A percentile compares a stretch with the other conserved stretches of the same genome.
These are phyloP conservation scores for Trichoderma parareesei DNA, from an alignment of 495 filamentous ascomycete species.

Conservation along the genomic window DNA sequence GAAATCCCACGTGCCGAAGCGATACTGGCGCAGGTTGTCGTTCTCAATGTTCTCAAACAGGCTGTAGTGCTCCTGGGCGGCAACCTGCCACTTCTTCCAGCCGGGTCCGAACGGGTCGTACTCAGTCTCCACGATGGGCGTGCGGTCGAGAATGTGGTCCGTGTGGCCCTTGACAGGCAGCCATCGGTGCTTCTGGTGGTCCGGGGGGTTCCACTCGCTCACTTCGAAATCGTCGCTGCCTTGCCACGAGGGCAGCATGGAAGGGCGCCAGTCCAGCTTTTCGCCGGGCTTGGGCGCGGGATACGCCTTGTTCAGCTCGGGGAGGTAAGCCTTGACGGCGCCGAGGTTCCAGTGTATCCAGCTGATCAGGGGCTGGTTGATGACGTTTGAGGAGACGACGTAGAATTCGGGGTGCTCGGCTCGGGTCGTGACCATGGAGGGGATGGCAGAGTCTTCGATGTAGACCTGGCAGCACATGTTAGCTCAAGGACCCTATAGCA, in stretches of 20 bases:
- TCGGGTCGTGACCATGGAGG: slow-evolving; percentile 37
- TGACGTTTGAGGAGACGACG: slow-evolving; percentile 39
- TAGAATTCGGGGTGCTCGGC: slow-evolving; percentile 31
- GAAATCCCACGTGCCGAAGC: slow-evolving; percentile 38
- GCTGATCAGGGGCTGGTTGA: slow-evolving; percentile 30
- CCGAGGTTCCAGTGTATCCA: slow-evolving; percentile 34
- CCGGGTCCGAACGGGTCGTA: neutral
- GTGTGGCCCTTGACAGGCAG: slow-evolving; percentile 21
- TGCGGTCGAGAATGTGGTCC: slow-evolving; percentile 18
- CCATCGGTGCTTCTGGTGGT: slow-evolving; percentile 30
- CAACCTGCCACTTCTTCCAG: slow-evolving; percentile 32
- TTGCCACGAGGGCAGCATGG: neutral
- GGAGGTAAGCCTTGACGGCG: slow-evolving; percentile 29
- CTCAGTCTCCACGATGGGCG: slow-evolving; percentile 20
- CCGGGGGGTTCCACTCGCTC: slow-evolving; percentile 12
- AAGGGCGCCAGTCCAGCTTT: slow-evolving; percentile 2
- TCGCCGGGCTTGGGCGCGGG: neutral
- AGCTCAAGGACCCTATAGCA: neutral
- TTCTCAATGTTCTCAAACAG: slow-evolving; percentile 39
- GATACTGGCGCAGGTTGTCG: slow-evolving; percentile 30
- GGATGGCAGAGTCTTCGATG: slow-evolving; percentile 39
- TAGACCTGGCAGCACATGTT: slow-evolving; percentile 20
- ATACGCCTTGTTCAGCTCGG: slow-evolving; percentile 18
- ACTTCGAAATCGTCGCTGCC: neutral
- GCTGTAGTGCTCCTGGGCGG: slow-evolving; percentile 41